Conservation (phyloP, 768 basidiomycete genomes). For the Piloderma croceum region DNA sequence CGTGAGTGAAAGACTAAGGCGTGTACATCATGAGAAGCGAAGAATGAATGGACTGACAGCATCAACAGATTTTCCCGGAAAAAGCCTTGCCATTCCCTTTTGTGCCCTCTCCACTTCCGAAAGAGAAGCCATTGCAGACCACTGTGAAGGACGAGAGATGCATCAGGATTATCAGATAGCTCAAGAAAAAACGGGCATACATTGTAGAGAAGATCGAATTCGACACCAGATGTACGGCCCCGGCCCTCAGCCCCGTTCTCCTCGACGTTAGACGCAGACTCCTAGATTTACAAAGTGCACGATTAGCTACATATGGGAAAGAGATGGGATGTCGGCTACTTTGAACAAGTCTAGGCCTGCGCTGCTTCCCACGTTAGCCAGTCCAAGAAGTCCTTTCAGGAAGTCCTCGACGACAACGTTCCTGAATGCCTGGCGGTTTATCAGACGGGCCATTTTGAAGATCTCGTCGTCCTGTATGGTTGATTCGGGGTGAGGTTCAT, state of each 20-base stretch:
- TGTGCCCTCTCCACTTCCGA: no score
- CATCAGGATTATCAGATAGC: no score
- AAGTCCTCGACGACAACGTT: neutral
- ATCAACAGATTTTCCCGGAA: no score
- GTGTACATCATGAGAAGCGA: no score
- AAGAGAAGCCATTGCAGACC: no score
- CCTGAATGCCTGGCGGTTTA: conserved; percentile 27
- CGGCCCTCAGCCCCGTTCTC: conserved; percentile 21
- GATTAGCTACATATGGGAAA: neutral
- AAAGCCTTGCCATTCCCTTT: no score
- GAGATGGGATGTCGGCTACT: neutral
- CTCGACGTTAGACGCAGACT: conserved; percentile 51
- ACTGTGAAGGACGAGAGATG: no score
- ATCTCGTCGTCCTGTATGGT: conserved; percentile 48
- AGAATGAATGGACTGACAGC: no score
- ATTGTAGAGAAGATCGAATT: no score
- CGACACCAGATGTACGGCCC: no score
- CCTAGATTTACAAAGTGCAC: conserved; percentile 37
- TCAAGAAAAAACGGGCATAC: no score
- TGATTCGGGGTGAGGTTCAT: conserved; percentile 6
- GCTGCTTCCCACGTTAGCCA: conserved; percentile 43
- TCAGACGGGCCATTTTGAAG: conserved; percentile 50
- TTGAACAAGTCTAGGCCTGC: conserved; percentile 42
- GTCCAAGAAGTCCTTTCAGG: neutral
- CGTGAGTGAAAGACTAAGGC: neutral